phyloP scores from a whole-genome alignment of 1,284 basidiomycete genomes.

The Irpex sp. region DNA sequence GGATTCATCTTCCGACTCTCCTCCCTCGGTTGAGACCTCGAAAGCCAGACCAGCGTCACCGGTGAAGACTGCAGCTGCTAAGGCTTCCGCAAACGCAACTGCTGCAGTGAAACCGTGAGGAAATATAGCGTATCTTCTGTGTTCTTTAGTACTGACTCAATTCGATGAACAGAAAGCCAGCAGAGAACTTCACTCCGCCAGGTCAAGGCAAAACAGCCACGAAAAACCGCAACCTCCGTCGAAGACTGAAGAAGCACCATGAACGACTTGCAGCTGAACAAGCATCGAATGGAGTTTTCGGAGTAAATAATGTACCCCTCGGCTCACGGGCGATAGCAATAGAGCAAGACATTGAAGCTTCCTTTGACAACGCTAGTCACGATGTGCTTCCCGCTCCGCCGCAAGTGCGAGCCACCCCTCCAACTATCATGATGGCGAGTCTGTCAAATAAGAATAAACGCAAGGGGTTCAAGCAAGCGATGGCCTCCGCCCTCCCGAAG shows the following conservation, averaged over 20 bases:
- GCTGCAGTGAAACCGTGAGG: not conserved
- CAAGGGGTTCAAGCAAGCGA: constrained; percentile 56
- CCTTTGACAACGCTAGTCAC: not conserved
- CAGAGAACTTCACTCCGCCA: constrained; percentile 46
- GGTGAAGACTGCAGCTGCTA: not conserved
- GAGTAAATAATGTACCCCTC: constrained; percentile 36
- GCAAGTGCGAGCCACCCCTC: not conserved
- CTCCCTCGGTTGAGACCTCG: constrained; percentile 8
- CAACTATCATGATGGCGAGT: constrained; percentile 48
- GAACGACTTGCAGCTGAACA: constrained; percentile 22
- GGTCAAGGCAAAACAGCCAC: constrained; percentile 67
- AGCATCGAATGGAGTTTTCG: constrained; percentile 9
- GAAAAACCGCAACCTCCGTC: constrained; percentile 60
- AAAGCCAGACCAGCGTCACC: not conserved
- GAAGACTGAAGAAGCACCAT: constrained; percentile 46
- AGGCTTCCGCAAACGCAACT: not conserved
- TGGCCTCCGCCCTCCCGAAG: constrained; percentile 41
- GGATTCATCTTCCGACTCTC: constrained; percentile 20
- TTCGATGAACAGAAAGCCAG: not conserved
- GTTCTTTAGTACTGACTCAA: not conserved
- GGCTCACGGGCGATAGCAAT: constrained; percentile 14
- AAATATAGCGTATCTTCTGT: too few relatives aligned
- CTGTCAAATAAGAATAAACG: constrained; percentile 74
- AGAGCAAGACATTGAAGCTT: not conserved
- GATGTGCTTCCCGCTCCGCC: not conserved